Percentiles rank a stretch among this genome's conserved stretches.
Evolutionary conservation across 352 stramenopile genomes (phyloP).

Genomic region (Thalassiosira ordinaria): DNA sequence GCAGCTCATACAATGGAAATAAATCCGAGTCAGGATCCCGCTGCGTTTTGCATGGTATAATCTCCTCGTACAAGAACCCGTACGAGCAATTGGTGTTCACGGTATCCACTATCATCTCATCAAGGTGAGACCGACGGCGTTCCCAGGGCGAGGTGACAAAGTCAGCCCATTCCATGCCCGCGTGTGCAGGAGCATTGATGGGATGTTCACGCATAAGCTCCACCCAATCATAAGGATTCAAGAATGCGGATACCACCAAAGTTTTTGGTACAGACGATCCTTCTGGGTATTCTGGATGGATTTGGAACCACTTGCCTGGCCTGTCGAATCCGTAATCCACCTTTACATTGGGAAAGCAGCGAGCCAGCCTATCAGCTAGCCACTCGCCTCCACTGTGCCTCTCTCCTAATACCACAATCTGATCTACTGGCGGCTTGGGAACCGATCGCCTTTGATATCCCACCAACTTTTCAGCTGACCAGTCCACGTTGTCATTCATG

Average conservation of each 20-base stretch:
- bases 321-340: slow-evolving; percentile 50
- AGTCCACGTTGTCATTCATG: slow-evolving; percentile 57
- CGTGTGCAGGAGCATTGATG: slow-evolving; percentile 54
- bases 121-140: slow-evolving; percentile 39
- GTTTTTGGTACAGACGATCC: no score
- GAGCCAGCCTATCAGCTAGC: slow-evolving; percentile 37
- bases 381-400: slow-evolving; percentile 51
- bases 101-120: slow-evolving; percentile 29
- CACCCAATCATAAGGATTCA: slow-evolving; percentile 53
- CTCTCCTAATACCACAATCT: slow-evolving; percentile 58
- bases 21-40: slow-evolving; percentile 42
- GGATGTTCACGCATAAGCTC: slow-evolving; percentile 50
- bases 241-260: slow-evolving; percentile 53
- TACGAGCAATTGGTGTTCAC: slow-evolving; percentile 31
- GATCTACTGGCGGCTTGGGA: slow-evolving; percentile 40
- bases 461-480: slow-evolving; percentile 48
- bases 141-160: slow-evolving; percentile 51
- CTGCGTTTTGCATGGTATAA: slow-evolving; percentile 48
- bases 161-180: slow-evolving; percentile 42
- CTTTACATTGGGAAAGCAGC: slow-evolving; percentile 39
- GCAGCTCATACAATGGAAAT: slow-evolving; percentile 62
- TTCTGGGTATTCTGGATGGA: neutral
- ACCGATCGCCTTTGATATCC: slow-evolving; percentile 43
- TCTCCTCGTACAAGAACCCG: slow-evolving; percentile 48
- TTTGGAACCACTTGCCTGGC: slow-evolving; percentile 57